Conservation (phyloP, 2,329 filamentous ascomycete species). For the Fusarium sp. region DNA sequence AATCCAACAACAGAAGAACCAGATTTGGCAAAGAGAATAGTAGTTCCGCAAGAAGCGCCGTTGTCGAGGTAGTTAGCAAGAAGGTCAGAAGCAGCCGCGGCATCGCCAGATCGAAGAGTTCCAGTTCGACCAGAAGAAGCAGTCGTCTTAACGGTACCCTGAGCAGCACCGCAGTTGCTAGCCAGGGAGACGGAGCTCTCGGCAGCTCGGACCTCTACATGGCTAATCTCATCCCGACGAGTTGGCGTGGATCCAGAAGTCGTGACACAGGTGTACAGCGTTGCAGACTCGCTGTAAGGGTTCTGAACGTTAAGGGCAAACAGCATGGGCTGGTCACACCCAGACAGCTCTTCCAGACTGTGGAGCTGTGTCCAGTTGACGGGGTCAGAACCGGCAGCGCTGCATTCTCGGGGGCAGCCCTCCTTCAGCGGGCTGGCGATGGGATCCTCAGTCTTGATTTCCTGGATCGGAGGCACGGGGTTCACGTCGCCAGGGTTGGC, state of each 20-base stretch:
- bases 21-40: slow-evolving; percentile 42
- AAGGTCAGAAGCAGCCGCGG: slow-evolving; percentile 22
- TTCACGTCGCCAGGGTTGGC: slow-evolving; percentile 33
- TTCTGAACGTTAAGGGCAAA: slow-evolving; percentile 40
- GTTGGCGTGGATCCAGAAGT: slow-evolving; percentile 11
- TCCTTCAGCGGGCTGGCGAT: slow-evolving; percentile 39
- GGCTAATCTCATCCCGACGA: slow-evolving; percentile 14
- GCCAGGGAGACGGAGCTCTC: slow-evolving; percentile 23
- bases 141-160: slow-evolving; percentile 27
- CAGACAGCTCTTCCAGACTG: slow-evolving; percentile 32
- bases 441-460: slow-evolving; percentile 41
- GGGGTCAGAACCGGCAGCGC: slow-evolving; percentile 32
- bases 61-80: slow-evolving; percentile 35
- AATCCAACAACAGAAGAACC: slow-evolving; percentile 37
- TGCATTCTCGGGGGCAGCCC: slow-evolving; percentile 39
- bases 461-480: slow-evolving; percentile 33
- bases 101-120: slow-evolving; percentile 20
- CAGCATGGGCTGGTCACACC: slow-evolving; percentile 32
- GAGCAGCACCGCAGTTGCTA: slow-evolving; percentile 38
- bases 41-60: slow-evolving; percentile 34
- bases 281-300: slow-evolving; percentile 38
- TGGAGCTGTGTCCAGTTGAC: slow-evolving; percentile 43
- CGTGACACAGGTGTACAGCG: slow-evolving; percentile 37
- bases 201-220: slow-evolving; percentile 24
- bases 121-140: slow-evolving; percentile 13